Conservation (phyloP, 2,329 filamentous ascomycete species). For the Colletotrichum tabaci region DNA sequence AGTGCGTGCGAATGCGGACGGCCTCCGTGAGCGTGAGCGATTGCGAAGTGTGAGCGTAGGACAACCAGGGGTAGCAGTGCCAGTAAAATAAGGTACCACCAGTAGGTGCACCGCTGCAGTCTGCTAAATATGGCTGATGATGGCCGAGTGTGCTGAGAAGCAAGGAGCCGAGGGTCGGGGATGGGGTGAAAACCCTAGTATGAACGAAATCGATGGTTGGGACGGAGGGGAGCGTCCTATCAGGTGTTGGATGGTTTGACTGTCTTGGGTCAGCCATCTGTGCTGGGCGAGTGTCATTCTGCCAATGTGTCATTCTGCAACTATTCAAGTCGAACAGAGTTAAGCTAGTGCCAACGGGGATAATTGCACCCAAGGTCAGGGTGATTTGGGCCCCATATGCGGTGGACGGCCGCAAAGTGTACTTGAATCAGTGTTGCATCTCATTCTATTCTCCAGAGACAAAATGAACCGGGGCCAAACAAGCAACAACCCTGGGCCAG, state of each 20-base stretch:
- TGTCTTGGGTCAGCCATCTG: too few species aligned
- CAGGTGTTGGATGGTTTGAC: background rate
- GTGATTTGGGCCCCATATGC: constrained; percentile 9
- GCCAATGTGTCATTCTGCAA: background rate
- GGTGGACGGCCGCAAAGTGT: constrained; percentile 1
- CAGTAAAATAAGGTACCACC: too few species aligned
- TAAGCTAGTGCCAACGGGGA: background rate
- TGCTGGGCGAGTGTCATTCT: too few species aligned
- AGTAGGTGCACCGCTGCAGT: too few species aligned
- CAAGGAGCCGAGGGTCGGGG: constrained; percentile 20
- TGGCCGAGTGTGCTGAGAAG: background rate
- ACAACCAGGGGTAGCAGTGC: background rate
- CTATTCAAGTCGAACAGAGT: background rate
- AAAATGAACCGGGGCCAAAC: constrained; percentile 17
- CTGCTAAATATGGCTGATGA: too few species aligned
- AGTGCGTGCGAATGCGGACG: constrained; percentile 29
- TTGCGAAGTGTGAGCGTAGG: constrained; percentile 12
- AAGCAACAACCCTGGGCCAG: constrained; percentile 1
- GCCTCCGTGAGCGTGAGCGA: constrained; percentile 11
- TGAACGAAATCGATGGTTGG: constrained; percentile 6
- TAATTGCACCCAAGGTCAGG: background rate
- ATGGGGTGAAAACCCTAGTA: background rate
- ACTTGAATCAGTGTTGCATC: constrained; percentile 18
- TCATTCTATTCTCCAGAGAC: background rate
- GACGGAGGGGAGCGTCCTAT: background rate